Conservation (phyloP, 306 rosid genomes). For the Fagus sylvatica region DNA sequence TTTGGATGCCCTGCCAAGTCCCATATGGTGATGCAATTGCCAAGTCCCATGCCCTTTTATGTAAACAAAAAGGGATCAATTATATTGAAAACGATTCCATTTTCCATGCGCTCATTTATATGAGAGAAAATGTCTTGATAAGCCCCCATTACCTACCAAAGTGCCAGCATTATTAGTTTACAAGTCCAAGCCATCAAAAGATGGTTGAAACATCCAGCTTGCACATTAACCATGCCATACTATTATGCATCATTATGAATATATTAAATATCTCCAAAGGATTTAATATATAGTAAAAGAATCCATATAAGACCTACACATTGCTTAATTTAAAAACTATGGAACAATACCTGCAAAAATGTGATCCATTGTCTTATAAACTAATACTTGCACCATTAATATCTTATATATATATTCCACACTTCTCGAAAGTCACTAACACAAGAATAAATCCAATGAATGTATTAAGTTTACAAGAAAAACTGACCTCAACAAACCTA, state of each 20-base stretch:
- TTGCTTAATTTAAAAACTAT: constrained; percentile 32
- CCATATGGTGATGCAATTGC: too few species aligned
- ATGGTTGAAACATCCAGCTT: background rate
- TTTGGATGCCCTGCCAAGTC: too few species aligned
- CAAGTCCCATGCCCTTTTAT: too few species aligned
- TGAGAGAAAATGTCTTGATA: too few species aligned
- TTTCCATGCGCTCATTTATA: too few species aligned
- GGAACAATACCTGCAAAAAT: constrained; percentile 49
- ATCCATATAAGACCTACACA: constrained; percentile 39
- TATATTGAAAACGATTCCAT: too few species aligned
- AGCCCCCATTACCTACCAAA: background rate
- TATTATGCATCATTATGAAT: constrained; percentile 30
- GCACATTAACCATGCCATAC: background rate
- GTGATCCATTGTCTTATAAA: constrained; percentile 26
- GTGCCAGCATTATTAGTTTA: background rate
- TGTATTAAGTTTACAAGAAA: constrained; percentile 48
- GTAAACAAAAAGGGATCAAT: too few species aligned
- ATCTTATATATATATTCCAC: constrained; percentile 65
- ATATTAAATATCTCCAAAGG: constrained; percentile 9
- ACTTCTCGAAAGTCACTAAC: constrained; percentile 61
- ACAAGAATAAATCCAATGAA: constrained; percentile 99
- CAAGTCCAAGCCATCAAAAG: background rate
- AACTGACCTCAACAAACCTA: constrained; percentile 70
- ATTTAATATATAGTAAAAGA: constrained; percentile 33
- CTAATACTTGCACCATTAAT: constrained; percentile 49